Base-by-base conservation (phyloP, 2,329 filamentous ascomycete genomes). In the Nothophaeocryptopus gaeumannii region DNA sequence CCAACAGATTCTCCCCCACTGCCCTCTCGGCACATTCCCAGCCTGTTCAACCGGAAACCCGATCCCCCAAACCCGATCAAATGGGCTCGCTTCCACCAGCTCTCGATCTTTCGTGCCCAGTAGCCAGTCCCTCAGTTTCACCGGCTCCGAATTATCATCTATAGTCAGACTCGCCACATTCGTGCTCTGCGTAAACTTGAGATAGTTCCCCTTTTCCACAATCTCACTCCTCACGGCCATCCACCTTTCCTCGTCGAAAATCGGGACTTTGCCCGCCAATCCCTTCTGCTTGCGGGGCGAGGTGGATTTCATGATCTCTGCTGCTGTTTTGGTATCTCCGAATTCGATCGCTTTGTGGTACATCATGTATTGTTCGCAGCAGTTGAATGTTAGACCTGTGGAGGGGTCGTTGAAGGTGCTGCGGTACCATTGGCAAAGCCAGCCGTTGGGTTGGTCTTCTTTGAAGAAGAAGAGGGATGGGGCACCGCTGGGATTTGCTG, bases 301-400 rank as follows among this genome's bases (percentile, higher is more conserved):
- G 3, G 20, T 41, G 2, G 34, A 12, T 2, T 34, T 36, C 34
- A 54, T 38, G 16, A 56, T 50, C 30, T 49, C 5, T 3, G 36
- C 41, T 2, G 53, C 50, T 26, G 39, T 47, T 9, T 16, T 33
- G 20, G 4, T 2, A 39, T 58, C 55, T 12, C 39, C 31, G 47
- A 55, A 55, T 1, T 44, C 29, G 13, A 51, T 35, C 2, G 58
- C 54, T 45, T 59, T 60, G 8, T 48, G 39, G 32, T 53, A 58
- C 58, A 59, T 58, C 56, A 56, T 59, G 8, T 38, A 58, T 30
- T 59, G 58, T 39, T 58, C 56, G 3, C 52, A 47, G 42, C 54
- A 53, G 35, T 46, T 56, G 47, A 53, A 59, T 12, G 34, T 33
- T 3, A 40, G 37, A 5, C 2, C 26, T 20, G 39, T 43, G 12